A percentile compares a stretch with the other conserved stretches of the same genome.
These are phyloP conservation scores for Diaporthe batatas DNA, from an alignment of 2,329 filamentous ascomycete species.

Conservation along the genomic window DNA sequence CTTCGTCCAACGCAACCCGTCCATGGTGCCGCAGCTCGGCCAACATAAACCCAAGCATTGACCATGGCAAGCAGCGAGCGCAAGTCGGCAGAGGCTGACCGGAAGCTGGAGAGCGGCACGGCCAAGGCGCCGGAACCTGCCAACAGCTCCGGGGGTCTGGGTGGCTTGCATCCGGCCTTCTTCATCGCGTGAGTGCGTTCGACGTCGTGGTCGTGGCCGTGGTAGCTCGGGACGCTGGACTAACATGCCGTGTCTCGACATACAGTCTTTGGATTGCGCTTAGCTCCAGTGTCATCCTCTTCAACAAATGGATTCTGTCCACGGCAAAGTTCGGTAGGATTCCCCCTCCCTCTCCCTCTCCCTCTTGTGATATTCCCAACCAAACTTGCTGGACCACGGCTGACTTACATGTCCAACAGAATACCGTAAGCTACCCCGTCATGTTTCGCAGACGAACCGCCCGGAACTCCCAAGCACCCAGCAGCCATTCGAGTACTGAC, in stretches of 20 bases:
- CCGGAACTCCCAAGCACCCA: not conserved
- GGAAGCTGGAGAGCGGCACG: slow-evolving; percentile 41
- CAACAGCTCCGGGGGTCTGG: slow-evolving; percentile 31
- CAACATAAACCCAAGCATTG: not conserved
- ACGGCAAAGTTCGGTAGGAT: slow-evolving; percentile 81
- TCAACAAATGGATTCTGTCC: slow-evolving; percentile 96
- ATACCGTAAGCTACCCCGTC: slow-evolving; percentile 31
- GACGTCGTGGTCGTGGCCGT: not conserved
- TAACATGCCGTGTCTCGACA: not conserved
- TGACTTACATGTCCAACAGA: slow-evolving; percentile 29
- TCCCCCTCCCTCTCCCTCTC: not conserved
- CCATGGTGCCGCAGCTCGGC: not conserved
- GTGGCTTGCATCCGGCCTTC: slow-evolving; percentile 75
- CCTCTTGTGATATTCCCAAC: not conserved
- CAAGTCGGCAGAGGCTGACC: slow-evolving; percentile 41
- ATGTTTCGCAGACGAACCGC: not conserved
- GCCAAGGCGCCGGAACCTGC: slow-evolving; percentile 35
- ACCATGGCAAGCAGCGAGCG: slow-evolving; percentile 42
- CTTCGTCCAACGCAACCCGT: not conserved
- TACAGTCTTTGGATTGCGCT: slow-evolving; percentile 86
- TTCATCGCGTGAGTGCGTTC: slow-evolving; percentile 74
- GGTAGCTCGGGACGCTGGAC: not conserved
- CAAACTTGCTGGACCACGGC: not conserved
- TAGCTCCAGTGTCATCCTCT: slow-evolving; percentile 90
- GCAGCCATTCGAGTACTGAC: slow-evolving; percentile 9